A percentile compares a stretch with the other conserved stretches of the same genome.
Conservation (phyloP, 805 yeast species). For the Alloascoidea hylecoeti region DNA sequence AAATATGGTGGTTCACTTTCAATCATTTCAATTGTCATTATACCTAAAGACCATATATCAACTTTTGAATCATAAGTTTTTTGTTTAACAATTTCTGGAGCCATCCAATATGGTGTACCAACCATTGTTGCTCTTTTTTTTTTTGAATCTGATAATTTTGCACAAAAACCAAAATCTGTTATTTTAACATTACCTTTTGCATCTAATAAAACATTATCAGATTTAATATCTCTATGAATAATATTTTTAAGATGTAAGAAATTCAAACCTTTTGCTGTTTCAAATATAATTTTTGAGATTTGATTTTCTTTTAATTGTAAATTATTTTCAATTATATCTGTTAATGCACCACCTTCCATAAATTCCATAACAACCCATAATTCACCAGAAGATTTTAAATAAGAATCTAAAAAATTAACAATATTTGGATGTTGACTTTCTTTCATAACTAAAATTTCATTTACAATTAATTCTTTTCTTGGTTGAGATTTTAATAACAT, state of each 20-base stretch:
- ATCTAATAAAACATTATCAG: slow-evolving; percentile 80
- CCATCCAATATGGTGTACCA: slow-evolving; percentile 99
- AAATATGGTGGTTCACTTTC: slow-evolving; percentile 98
- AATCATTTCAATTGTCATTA: slow-evolving; percentile 97
- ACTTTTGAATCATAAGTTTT: slow-evolving; percentile 95
- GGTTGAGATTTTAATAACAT: slow-evolving; percentile 94
- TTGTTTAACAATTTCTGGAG: slow-evolving; percentile 93
- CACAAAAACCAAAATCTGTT: slow-evolving; percentile 96
- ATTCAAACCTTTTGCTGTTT: slow-evolving; percentile 73
- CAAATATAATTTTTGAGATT: slow-evolving; percentile 89
- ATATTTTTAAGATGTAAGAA: slow-evolving; percentile 88
- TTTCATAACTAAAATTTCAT: slow-evolving; percentile 92
- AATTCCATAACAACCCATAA: slow-evolving; percentile 98
- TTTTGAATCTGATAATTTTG: slow-evolving; percentile 71
- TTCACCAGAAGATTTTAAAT: slow-evolving; percentile 34
- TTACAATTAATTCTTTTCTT: slow-evolving; percentile 85
- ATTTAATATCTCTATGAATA: slow-evolving; percentile 91
- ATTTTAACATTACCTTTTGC: slow-evolving; percentile 81
- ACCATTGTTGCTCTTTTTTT: slow-evolving; percentile 95
- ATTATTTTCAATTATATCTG: slow-evolving; percentile 87
- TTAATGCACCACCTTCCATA: slow-evolving; percentile 96
- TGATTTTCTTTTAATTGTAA: slow-evolving; percentile 89
- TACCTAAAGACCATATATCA: slow-evolving; percentile 96
- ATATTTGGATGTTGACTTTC: slow-evolving; percentile 83
- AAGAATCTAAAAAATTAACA: slow-evolving; percentile 87